Evolutionary conservation across 2,329 filamentous ascomycete species (phyloP).

Genomic region (Aureobasidium musti): DNA sequence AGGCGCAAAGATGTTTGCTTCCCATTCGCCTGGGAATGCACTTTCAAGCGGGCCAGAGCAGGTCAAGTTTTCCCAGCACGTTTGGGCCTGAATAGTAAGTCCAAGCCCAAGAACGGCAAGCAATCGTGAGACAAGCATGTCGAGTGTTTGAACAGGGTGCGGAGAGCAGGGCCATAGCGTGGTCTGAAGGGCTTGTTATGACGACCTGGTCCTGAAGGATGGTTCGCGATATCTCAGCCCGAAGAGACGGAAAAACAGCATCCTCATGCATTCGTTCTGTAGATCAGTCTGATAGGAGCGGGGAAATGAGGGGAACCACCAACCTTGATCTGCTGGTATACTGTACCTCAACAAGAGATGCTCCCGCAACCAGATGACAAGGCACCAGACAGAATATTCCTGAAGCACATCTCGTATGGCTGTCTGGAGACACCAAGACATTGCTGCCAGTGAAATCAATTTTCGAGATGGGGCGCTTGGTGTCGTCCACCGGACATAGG

Average conservation of each 20-base stretch:
- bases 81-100: slow-evolving; percentile 25
- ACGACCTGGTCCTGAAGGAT: slow-evolving; percentile 7
- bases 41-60: slow-evolving; percentile 55
- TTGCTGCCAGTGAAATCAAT: too few relatives aligned
- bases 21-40: slow-evolving; percentile 61
- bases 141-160: background rate
- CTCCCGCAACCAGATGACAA: too few relatives aligned
- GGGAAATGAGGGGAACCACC: slow-evolving; percentile 12
- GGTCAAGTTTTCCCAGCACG: slow-evolving; percentile 59
- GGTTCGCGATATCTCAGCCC: slow-evolving; percentile 9
- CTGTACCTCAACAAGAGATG: background rate
- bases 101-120: background rate
- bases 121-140: background rate
- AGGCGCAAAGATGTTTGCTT: slow-evolving; percentile 60
- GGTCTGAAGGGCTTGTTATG: slow-evolving; percentile 1
- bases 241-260: slow-evolving; percentile 11
- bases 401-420: too few relatives aligned
- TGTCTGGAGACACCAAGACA: too few relatives aligned
- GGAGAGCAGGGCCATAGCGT: background rate
- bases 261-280: slow-evolving; percentile 5
- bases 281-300: slow-evolving; percentile 10
- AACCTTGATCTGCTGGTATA: background rate
- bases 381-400: too few relatives aligned
- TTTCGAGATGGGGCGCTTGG: too few relatives aligned
- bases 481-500: too few relatives aligned